phyloP scores from a whole-genome alignment of 2,329 filamentous ascomycete species.

The Rhynchosporium graminicola region DNA sequence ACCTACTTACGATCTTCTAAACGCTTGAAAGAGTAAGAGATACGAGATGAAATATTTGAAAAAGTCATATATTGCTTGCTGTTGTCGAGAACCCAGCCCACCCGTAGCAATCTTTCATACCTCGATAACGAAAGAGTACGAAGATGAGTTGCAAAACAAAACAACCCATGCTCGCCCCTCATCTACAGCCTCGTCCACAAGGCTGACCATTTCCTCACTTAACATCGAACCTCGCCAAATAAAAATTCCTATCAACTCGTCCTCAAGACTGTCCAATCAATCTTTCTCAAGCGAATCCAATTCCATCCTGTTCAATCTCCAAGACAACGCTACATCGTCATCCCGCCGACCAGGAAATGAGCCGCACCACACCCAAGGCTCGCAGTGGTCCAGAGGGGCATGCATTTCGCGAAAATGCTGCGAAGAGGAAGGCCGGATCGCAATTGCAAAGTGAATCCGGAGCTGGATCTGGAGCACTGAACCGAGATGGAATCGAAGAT shows the following conservation, averaged over 20 bases:
- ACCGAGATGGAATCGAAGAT: background rate
- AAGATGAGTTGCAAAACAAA: background rate
- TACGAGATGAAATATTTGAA: too few relatives aligned
- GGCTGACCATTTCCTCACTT: background rate
- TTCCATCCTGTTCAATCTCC: background rate
- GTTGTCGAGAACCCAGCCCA: too few relatives aligned
- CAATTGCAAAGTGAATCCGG: too few relatives aligned
- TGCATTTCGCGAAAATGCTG: constrained; percentile 10
- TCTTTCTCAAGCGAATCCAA: constrained; percentile 34
- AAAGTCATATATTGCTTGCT: too few relatives aligned
- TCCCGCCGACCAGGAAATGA: constrained; percentile 20
- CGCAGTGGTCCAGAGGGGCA: constrained; percentile 14
- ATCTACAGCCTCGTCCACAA: constrained; percentile 13
- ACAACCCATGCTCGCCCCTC: background rate
- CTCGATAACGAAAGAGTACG: background rate
- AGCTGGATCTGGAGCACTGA: background rate
- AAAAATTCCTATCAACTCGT: background rate
- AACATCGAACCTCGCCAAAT: background rate
- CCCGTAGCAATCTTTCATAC: too few relatives aligned
- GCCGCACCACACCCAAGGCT: constrained; percentile 24
- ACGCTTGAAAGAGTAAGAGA: too few relatives aligned
- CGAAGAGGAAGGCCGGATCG: constrained; percentile 15
- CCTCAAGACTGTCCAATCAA: background rate
- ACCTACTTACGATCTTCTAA: too few relatives aligned
- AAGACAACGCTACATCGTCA: background rate